A percentile compares a stretch with the other conserved stretches of the same genome.
These are phyloP conservation scores for Kodamaea anthophila DNA, from an alignment of 1,139 yeast genomes.

Conservation along the genomic window DNA sequence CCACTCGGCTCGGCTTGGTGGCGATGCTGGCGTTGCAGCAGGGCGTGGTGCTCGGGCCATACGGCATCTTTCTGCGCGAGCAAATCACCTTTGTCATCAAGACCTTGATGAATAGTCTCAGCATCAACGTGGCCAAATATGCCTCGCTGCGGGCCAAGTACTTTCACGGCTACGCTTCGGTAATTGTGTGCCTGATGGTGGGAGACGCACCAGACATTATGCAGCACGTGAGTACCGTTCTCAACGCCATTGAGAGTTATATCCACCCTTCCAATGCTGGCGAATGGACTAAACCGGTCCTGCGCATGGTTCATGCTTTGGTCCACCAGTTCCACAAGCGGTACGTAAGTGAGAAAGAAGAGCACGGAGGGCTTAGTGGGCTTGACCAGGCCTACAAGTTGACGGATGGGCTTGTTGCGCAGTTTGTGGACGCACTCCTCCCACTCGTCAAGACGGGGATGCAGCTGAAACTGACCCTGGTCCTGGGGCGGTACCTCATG, in stretches of 20 bases:
- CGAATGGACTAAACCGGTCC: constrained; percentile 70
- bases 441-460: constrained; percentile 67
- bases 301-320: constrained; percentile 55
- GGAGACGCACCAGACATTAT: constrained; percentile 49
- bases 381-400: constrained; percentile 45
- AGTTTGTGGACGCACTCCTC: constrained; percentile 51
- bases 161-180: constrained; percentile 55
- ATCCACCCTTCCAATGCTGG: constrained; percentile 91
- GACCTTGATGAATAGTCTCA: constrained; percentile 48
- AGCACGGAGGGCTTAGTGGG: constrained; percentile 32
- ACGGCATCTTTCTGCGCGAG: constrained; percentile 56
- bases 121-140: constrained; percentile 37
- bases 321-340: constrained; percentile 57
- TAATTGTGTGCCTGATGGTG: constrained; percentile 59
- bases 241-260: constrained; percentile 74
- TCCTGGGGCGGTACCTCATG: constrained; percentile 55
- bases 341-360: constrained; percentile 40
- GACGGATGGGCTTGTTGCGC: constrained; percentile 33
- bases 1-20: constrained; percentile 61
- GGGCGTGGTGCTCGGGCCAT: constrained; percentile 22
- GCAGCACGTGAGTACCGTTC: constrained; percentile 46
- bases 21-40: constrained; percentile 43
- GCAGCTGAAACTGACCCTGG: constrained; percentile 63
- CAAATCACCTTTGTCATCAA: constrained; percentile 59
- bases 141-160: constrained; percentile 36